Evolutionary conservation across 805 yeast genomes (phyloP).

Genomic region (Monosporozyma siamensis): DNA sequence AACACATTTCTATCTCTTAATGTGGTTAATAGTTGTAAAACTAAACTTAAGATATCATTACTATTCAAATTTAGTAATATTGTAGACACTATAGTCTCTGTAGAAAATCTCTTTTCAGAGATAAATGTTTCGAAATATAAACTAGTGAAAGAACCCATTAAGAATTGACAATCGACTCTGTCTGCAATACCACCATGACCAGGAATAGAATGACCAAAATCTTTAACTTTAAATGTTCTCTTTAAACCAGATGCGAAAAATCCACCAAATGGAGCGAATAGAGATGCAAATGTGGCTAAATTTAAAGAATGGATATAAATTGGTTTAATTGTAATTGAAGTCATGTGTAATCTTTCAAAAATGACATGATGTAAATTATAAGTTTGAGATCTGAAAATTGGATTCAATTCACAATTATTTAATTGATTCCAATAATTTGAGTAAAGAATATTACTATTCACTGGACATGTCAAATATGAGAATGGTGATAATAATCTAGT

Average conservation of each 20-base stretch:
- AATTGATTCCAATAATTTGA: conserved; percentile 34
- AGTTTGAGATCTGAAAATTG: conserved; percentile 77
- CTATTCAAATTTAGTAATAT: conserved; percentile 61
- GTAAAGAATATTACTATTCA: conserved; percentile 19
- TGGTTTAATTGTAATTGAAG: conserved; percentile 62
- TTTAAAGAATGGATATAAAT: conserved; percentile 81
- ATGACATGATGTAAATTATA: conserved; percentile 66
- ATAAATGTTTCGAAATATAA: conserved; percentile 89
- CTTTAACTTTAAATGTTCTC: conserved; percentile 92
- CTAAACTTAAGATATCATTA: conserved; percentile 55
- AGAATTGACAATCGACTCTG: conserved; percentile 93
- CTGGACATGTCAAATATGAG: conserved; percentile 83
- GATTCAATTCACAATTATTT: conserved; percentile 73
- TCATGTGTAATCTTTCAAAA: conserved; percentile 39
- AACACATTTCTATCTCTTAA: conserved; percentile 1
- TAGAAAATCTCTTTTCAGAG: conserved; percentile 58
- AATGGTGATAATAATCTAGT: conserved; percentile 55
- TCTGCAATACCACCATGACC: conserved; percentile 99
- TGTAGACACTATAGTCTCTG: conserved; percentile 66
- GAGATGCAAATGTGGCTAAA: conserved; percentile 88
- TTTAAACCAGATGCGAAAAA: conserved; percentile 96
- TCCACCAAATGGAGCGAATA: conserved; percentile 97
- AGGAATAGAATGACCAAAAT: conserved; percentile 96
- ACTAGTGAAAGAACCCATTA: conserved; percentile 94
- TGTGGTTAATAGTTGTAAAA: conserved; percentile 39